Percentiles rank a stretch among this genome's conserved stretches.
These are phyloP conservation scores for Massospora cicadina DNA, from an alignment of 371 early-diverging fungal genomes.

Conservation along the genomic window DNA sequence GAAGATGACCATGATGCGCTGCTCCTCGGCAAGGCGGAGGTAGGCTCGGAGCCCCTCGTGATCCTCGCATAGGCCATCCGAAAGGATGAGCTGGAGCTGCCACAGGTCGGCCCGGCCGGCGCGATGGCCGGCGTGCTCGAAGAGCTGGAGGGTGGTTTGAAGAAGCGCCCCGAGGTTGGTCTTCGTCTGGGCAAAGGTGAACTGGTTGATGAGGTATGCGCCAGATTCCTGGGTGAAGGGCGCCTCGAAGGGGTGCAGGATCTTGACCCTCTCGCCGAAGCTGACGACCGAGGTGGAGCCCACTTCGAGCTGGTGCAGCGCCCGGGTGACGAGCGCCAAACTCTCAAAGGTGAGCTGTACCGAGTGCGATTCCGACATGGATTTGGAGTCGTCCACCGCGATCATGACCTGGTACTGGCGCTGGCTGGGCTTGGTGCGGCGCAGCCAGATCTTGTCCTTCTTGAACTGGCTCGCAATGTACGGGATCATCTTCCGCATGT, in stretches of 20 bases:
- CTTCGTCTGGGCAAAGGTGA: slow-evolving; percentile 79
- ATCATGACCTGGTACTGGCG: slow-evolving; percentile 97
- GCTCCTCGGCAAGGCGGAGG: slow-evolving; percentile 68
- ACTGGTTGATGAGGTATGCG: slow-evolving; percentile 62
- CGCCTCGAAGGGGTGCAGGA: slow-evolving; percentile 82
- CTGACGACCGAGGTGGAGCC: slow-evolving; percentile 77
- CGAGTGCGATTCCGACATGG: slow-evolving; percentile 82
- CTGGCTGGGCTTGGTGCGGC: slow-evolving; percentile 93
- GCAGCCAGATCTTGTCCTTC: slow-evolving; percentile 99
- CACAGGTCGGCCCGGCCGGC: slow-evolving; percentile 54
- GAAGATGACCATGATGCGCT: slow-evolving; percentile 85
- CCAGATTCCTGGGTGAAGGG: slow-evolving; percentile 81
- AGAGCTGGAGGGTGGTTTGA: slow-evolving; percentile 50
- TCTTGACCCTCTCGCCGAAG: slow-evolving; percentile 74
- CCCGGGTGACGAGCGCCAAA: slow-evolving; percentile 75
- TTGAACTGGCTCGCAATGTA: slow-evolving; percentile 98
- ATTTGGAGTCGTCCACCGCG: slow-evolving; percentile 96
- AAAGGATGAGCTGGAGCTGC: slow-evolving; percentile 89
- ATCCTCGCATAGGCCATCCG: slow-evolving; percentile 93
- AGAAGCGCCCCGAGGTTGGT: slow-evolving; percentile 73
- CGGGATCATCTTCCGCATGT: slow-evolving; percentile 98
- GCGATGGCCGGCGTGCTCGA: slow-evolving; percentile 42
- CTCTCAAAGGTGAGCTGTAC: slow-evolving; percentile 88
- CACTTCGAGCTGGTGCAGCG: slow-evolving; percentile 82
- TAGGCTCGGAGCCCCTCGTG: slow-evolving; percentile 58